Evolutionary conservation across 2,329 filamentous ascomycete genomes (phyloP), one percentile per base, ranked within the genome.

Genomic region (Fusarium aywerte): DNA sequence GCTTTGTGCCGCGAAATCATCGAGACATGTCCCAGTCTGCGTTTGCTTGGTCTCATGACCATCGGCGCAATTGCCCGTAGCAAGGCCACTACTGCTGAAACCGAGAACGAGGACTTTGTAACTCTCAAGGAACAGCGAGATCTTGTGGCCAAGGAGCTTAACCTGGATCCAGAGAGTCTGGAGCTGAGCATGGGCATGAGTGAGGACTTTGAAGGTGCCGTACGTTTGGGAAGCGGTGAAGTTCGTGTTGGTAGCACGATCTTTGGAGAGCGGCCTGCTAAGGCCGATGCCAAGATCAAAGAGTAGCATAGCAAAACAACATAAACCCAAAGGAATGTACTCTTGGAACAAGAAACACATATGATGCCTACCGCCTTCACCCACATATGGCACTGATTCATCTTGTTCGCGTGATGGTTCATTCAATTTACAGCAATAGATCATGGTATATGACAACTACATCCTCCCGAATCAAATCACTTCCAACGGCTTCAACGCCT

Each of bases 151-250:
- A 75, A 80, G 74, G 90, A 81, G 61, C 72, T 82, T 20, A 75
- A 74, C 1, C 54, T 81, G 48, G 76, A 82, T 16, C 79, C 81
- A n/a, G 84, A 84, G 62, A 67, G 59, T n/a, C 76, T 97, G 72
- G 93, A 97, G 82, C 78, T 98, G 79, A 97, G 94, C 79, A 99
- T 99, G 95, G 95, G 95, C 8, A 99, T 99, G 96, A 97, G 93
- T 76, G 89, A 92, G 74, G 96, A 99, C 78, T 99, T 95, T 77
- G 94, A 97, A 81, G 91, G 90, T 9, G 96, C 96, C 1, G 90
- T 98, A 74, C 80, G 79, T 13, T 82, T 93, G 82, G 96, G 96
- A 0, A 97, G 94, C 80, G 85, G 88, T 71, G 93, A 98, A 83
- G 94, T 99, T 7, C 86, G 96, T 58, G 88, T 99, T 10, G 96